phyloP scores from a whole-genome alignment of 2,329 filamentous ascomycete genomes.

The Zalaria obscura region DNA sequence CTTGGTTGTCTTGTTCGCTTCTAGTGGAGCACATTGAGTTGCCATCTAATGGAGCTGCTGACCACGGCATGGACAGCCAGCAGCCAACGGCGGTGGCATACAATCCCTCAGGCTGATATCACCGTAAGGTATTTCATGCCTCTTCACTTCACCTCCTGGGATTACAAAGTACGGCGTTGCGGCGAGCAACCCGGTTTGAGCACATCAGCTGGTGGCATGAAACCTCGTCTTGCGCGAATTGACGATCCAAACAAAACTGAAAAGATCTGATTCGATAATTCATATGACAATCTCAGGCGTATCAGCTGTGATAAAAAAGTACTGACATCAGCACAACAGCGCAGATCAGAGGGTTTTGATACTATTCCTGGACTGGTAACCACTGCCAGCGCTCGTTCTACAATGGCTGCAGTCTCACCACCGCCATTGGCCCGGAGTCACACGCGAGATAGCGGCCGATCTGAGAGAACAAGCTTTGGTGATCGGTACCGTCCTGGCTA shows the following conservation, averaged over 20 bases:
- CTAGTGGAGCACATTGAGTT: conserved; percentile 6
- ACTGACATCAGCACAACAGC: background rate
- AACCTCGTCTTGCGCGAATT: conserved; percentile 21
- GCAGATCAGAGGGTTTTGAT: background rate
- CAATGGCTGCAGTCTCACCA: background rate
- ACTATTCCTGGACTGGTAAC: background rate
- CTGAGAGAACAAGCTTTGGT: background rate
- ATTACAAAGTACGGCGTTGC: background rate
- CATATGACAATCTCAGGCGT: background rate
- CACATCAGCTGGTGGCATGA: background rate
- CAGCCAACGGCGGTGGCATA: conserved; percentile 18
- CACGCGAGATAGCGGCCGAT: background rate
- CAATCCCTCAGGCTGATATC: background rate
- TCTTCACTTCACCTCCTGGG: background rate
- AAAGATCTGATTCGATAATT: conserved; percentile 54
- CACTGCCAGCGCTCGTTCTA: background rate
- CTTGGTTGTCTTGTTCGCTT: conserved; percentile 1
- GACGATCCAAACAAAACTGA: conserved; percentile 48
- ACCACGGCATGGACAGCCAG: conserved; percentile 5
- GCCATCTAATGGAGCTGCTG: conserved; percentile 14
- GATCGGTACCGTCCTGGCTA: no score
- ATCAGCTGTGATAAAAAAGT: background rate
- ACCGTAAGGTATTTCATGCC: background rate
- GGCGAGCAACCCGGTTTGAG: background rate
- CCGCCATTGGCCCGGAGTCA: background rate